phyloP scores from a whole-genome alignment of 2,329 filamentous ascomycete genomes.

The Cladosporium sp. region DNA sequence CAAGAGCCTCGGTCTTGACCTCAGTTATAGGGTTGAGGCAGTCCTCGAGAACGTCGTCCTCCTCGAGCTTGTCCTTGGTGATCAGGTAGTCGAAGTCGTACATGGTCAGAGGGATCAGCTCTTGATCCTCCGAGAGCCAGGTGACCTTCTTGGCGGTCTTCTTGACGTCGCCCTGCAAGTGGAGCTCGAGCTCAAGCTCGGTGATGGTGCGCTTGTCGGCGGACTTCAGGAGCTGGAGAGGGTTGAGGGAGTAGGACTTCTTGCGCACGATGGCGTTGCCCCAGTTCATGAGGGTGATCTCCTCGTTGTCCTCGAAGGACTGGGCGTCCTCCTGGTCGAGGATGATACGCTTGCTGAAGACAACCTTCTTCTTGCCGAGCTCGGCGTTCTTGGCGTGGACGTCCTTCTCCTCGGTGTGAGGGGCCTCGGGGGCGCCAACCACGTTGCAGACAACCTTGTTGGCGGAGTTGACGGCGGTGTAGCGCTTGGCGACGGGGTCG shows the following conservation, averaged over 20 bases:
- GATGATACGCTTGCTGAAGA: slow-evolving; percentile 69
- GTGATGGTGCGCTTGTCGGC: slow-evolving; percentile 57
- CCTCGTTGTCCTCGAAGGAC: slow-evolving; percentile 76
- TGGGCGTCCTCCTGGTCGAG: slow-evolving; percentile 85
- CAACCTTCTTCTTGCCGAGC: slow-evolving; percentile 80
- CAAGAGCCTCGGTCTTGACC: slow-evolving; percentile 67
- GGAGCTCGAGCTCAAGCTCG: slow-evolving; percentile 73
- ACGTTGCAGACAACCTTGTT: slow-evolving; percentile 54
- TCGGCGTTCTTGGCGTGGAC: slow-evolving; percentile 86
- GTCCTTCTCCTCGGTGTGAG: slow-evolving; percentile 68
- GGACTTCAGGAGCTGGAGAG: slow-evolving; percentile 44
- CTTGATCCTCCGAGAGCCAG: slow-evolving; percentile 77
- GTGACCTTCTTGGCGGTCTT: slow-evolving; percentile 95
- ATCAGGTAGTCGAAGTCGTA: slow-evolving; percentile 95
- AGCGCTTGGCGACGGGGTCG: slow-evolving; percentile 45
- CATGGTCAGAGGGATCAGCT: slow-evolving; percentile 75
- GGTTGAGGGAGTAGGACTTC: slow-evolving; percentile 52
- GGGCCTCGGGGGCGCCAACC: slow-evolving; percentile 29
- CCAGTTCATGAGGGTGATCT: slow-evolving; percentile 96
- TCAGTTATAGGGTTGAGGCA: slow-evolving; percentile 75
- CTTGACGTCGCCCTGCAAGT: slow-evolving; percentile 90
- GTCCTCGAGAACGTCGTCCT: slow-evolving; percentile 80
- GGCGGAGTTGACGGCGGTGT: slow-evolving; percentile 60
- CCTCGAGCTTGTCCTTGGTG: slow-evolving; percentile 89
- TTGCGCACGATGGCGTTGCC: slow-evolving; percentile 79